These are phyloP conservation scores for Rhizopogon roseolus DNA, from an alignment of 768 basidiomycete species.

Conservation along the genomic window DNA sequence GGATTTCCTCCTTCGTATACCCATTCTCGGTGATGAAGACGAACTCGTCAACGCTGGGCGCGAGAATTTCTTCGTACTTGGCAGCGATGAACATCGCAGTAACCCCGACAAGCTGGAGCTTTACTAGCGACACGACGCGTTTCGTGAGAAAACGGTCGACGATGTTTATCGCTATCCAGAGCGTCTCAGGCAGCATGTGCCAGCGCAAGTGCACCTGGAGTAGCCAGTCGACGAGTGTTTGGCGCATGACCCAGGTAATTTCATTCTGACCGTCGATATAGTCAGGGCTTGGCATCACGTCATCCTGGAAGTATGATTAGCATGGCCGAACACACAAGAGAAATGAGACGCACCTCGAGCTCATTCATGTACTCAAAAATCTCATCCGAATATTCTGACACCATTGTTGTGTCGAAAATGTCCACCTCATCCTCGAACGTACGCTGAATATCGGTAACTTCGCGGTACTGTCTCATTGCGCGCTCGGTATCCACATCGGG, in stretches of 20 bases:
- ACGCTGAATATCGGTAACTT: conserved; percentile 61
- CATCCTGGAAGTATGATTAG: conserved; percentile 46
- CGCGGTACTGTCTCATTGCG: conserved; percentile 49
- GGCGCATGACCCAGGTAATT: conserved; percentile 91
- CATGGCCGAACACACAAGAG: conserved; percentile 5
- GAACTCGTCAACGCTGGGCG: conserved; percentile 96
- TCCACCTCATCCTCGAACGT: conserved; percentile 70
- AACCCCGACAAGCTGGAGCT: conserved; percentile 94
- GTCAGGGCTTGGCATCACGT: conserved; percentile 84
- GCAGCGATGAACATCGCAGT: conserved; percentile 99
- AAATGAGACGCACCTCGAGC: conserved; percentile 64
- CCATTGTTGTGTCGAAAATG: conserved; percentile 81
- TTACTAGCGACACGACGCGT: conserved; percentile 82
- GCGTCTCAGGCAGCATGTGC: conserved; percentile 98
- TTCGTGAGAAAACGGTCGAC: conserved; percentile 89
- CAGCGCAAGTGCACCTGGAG: conserved; percentile 96
- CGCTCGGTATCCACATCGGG: conserved; percentile 68
- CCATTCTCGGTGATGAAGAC: conserved; percentile 97
- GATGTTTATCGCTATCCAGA: conserved; percentile 99
- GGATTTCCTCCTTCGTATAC: conserved; percentile 91
- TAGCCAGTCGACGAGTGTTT: conserved; percentile 97
- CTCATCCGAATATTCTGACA: conserved; percentile 97
- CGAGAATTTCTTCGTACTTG: conserved; percentile 99
- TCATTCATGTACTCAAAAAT: conserved; percentile 96
- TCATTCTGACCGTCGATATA: conserved; percentile 95